A percentile compares a stretch with the other conserved stretches of the same genome.
These are phyloP conservation scores for sweet orange (Citrus sinensis) DNA, from an alignment of 345 rosid species.

Conservation along the genomic window DVS_A1.0 CM039164.1:19752501-19753000, in stretches of 20 bases:
- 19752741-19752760: conserved; percentile 77
- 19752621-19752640: background rate
- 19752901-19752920: conserved; percentile 52
- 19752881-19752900: conserved; percentile 48
- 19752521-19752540: conserved; percentile 81
- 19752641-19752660: background rate
- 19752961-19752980: conserved; percentile 43
- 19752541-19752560: conserved; percentile 89
- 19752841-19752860: conserved; percentile 42
- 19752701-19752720: conserved; percentile 94
- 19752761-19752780: conserved; percentile 69
- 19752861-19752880: conserved; percentile 46
- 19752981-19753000: conserved; percentile 45
- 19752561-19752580: conserved; percentile 96
- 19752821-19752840: conserved; percentile 55
- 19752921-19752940: conserved; percentile 49
- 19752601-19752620: conserved; percentile 11
- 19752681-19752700: conserved; percentile 88
- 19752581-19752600: conserved; percentile 37
- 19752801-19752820: conserved; percentile 37
- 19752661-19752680: background rate
- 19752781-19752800: conserved; percentile 42
- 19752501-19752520: conserved; percentile 90
- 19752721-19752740: conserved; percentile 65
- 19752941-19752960: conserved; percentile 39